Percentiles rank a stretch among this genome's conserved stretches.
These are phyloP conservation scores for Lathyrus sativus DNA, from an alignment of 306 rosid genomes.

Conservation along the genomic window DNA sequence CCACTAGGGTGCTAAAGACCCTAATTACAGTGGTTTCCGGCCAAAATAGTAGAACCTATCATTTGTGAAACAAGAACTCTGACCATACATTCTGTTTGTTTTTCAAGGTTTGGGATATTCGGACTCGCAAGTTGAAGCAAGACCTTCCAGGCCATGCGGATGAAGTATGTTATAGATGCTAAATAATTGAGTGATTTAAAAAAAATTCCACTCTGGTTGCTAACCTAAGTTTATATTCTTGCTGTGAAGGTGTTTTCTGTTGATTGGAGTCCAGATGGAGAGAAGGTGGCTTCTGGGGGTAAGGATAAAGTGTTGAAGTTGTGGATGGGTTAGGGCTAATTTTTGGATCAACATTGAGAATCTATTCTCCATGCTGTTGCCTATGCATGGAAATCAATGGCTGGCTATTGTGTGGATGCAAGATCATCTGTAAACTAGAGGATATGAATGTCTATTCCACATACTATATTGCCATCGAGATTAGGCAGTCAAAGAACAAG, in stretches of 20 bases:
- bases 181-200: neutral
- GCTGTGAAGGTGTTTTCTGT: constrained; percentile 75
- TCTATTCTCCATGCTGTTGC: neutral
- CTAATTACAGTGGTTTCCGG: neutral
- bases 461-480: neutral
- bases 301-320: constrained; percentile 90
- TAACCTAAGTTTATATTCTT: constrained; percentile 27
- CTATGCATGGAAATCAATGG: constrained; percentile 30
- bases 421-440: constrained; percentile 18
- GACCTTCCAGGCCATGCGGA: constrained; percentile 98
- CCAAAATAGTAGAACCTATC: neutral
- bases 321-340: constrained; percentile 79
- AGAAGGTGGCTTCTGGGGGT: constrained; percentile 97
- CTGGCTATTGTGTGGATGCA: constrained; percentile 14
- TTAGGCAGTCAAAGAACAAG: constrained; percentile 9
- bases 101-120: constrained; percentile 88
- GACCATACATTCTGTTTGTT: constrained; percentile 23
- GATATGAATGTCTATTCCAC: constrained; percentile 9
- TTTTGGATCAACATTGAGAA: constrained; percentile 10
- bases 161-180: constrained; percentile 57
- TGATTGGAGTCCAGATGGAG: constrained; percentile 99
- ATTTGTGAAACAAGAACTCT: constrained; percentile 16
- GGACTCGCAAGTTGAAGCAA: constrained; percentile 75
- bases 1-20: too few species aligned
- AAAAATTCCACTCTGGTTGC: neutral